Evolutionary conservation across 2,329 filamentous ascomycete genomes (phyloP), one percentile per base, ranked within the genome.

Genomic region (Colletotrichum liriopes): DNA sequence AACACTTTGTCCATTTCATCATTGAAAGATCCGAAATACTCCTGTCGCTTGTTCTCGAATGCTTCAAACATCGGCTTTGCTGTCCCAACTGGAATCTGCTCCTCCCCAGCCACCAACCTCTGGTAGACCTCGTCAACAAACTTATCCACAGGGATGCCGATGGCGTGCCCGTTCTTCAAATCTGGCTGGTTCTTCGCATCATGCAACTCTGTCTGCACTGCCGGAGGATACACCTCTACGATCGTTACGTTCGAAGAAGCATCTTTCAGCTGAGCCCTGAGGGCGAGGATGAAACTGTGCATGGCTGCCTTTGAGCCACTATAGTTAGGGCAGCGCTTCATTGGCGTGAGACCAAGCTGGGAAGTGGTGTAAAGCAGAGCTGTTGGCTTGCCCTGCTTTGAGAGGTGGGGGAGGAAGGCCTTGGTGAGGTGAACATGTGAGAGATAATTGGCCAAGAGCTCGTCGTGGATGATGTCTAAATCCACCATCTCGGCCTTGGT

Each of bases 121-220:
- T 77, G 75, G 80, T 84, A 89, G 7, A 84, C 83, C 73, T 84
- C 82, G 0, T 87, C 81, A 1, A 79, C 80, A 72, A 86, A 89
- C 32, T 82, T 77, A 0, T 20, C 78, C 41, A 84, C 75, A 1
- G 81, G 78, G 74, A 84, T 82, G 0, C 82, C 82, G 43, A 83
- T 69, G 32, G 43, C 32, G 35, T 64, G 59, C 11, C 52, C 51
- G n/a, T 64, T 69, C 35, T 69, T 64, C 60, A 69, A 64, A 20
- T 58, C 51, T 1, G 52, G 60, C 26, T 69, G 66, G 20, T 65
- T 37, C 43, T 65, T 65, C 1, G 60, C 52, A 41, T 69, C 60
- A 18, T 69, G 66, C 32, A 69, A 18, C 41, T 69, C 66, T 0
- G 66, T 78, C 71, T 80, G 77, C 29, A 78, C 77, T 3, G 78